phyloP scores from a whole-genome alignment of 2,329 filamentous ascomycete species.

The Fusarium nygamai region DNA sequence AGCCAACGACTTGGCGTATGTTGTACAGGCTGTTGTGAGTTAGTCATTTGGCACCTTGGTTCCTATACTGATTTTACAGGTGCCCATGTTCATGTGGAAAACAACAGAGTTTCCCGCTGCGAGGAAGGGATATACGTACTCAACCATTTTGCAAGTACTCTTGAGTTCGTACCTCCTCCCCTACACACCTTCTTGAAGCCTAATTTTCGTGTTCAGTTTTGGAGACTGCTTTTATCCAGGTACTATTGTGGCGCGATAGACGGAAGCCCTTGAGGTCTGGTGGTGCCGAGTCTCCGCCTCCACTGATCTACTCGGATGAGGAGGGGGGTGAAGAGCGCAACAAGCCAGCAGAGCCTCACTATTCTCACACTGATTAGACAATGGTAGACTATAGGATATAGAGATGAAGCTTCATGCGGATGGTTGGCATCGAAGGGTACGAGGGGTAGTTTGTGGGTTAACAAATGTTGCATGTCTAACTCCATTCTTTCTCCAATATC shows the following conservation, averaged over 20 bases:
- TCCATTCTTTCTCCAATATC: not conserved
- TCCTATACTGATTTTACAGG: not conserved
- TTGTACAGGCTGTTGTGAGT: constrained; percentile 28
- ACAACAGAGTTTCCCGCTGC: not conserved
- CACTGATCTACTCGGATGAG: not conserved
- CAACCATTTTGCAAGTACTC: not conserved
- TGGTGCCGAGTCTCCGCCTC: not conserved
- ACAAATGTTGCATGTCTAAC: not conserved
- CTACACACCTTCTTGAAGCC: not conserved
- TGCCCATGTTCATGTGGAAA: constrained; percentile 2
- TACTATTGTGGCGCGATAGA: not conserved
- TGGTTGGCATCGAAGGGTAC: not conserved
- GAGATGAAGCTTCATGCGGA: not conserved
- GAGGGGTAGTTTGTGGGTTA: not conserved
- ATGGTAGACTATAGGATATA: not conserved
- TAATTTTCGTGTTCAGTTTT: not conserved
- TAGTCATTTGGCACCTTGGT: accelerated
- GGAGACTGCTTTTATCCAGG: not conserved
- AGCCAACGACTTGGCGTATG: constrained; percentile 24
- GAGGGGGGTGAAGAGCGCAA: not conserved
- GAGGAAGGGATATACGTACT: not conserved
- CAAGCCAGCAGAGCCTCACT: not conserved
- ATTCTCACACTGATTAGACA: not conserved
- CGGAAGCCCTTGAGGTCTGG: not conserved
- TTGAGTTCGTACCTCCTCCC: not conserved